Base-by-base conservation (phyloP, 2,329 filamentous ascomycete genomes). In the Penicillium sp. region DNA sequence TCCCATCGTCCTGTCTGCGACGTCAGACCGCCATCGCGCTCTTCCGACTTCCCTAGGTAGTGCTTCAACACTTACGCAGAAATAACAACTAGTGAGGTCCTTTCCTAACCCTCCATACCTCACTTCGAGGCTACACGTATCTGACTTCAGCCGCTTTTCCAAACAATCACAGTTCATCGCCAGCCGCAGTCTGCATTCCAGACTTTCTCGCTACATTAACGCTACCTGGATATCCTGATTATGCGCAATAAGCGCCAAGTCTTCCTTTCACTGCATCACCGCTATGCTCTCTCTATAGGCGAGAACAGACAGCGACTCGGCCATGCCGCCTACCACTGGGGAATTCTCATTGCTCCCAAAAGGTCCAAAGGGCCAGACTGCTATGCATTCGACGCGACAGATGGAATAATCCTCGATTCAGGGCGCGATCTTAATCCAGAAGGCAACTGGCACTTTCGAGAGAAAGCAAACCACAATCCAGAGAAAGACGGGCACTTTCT, bases 311-410 rank as follows among this genome's bases (percentile, higher is more conserved):
- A 36, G 13, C 39, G 30, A 14, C 35, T 56, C 8, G 52, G 49
- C 13, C 29, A 40, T 25, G 38, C 52, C 1, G 54, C 52, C 6
- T 58, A 52, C 42, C 54, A 60, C 41, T 60, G 49, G 57, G 56
- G 47, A 1, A 46, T 60, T 12, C 39, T 58, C 12, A 43, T 54
- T 33, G 40, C 45, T 4, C 56, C 41, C n/a, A 55, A 54, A 19
- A 22, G 18, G 16, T 27, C 46, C 4, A 35, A 28, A 6, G 31
- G 29, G 3, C 4, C 13, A n/a, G 45, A 49, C n/a, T 41, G 47
- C 37, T 33, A 50, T 10, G 46, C 36, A 19, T 60, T 46, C 39
- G 52, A 57, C 16, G 54, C 53, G 9, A 57, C 46, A 13, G 47
- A 60, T 25, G 42, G 31, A 3, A 22, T 50, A 13, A 18, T 37